Conservation (phyloP, 257 asterid species). For the Misopates orontium region DNA sequence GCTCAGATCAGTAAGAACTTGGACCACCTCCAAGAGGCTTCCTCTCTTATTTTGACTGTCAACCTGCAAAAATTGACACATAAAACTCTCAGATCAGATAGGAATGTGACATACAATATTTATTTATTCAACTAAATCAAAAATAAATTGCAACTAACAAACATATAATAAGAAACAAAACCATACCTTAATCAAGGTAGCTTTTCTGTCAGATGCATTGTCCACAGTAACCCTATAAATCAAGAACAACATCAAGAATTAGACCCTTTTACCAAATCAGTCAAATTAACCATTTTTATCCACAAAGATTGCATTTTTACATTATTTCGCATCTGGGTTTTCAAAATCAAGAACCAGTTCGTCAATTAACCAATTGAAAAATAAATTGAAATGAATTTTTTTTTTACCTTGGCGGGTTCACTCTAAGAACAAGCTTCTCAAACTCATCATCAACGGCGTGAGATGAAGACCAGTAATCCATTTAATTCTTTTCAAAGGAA, state of each 20-base stretch:
- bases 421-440: conserved; percentile 71
- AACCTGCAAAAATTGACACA: conserved; percentile 47
- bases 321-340: neutral
- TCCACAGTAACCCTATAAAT: conserved; percentile 46
- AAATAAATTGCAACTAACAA: neutral
- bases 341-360: neutral
- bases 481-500: conserved; percentile 7
- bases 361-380: neutral
- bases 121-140: conserved; percentile 8
- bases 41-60: conserved; percentile 89
- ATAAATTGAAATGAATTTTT: neutral
- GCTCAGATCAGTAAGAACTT: conserved; percentile 85
- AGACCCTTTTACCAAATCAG: conserved; percentile 7
- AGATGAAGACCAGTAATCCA: conserved; percentile 67
- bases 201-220: conserved; percentile 41
- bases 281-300: neutral
- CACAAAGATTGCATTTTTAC: conserved; percentile 1
- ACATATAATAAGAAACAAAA: neutral
- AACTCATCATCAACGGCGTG: conserved; percentile 68
- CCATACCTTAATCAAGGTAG: conserved; percentile 44
- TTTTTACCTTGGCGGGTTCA: conserved; percentile 83
- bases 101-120: neutral
- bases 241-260: conserved; percentile 21
- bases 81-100: conserved; percentile 17
- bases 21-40: conserved; percentile 83